A percentile compares a stretch with the other conserved stretches of the same genome.
Conservation (phyloP, 352 stramenopile genomes). For the Globisporangium nunn region DNA sequence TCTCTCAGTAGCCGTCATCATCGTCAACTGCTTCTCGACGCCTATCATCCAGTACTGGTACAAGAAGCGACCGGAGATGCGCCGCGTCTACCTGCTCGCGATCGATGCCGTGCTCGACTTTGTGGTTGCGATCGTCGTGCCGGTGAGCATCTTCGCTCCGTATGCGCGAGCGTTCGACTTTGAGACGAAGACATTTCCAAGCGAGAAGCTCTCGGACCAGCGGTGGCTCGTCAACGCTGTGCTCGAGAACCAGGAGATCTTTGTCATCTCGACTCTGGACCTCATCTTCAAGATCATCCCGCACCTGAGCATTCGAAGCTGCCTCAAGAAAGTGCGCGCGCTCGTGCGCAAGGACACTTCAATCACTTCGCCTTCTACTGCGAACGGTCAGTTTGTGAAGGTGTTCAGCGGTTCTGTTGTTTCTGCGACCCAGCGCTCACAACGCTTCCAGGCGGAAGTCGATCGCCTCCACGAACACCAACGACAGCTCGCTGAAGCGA, state of each 20-base stretch:
- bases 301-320: slow-evolving; percentile 14
- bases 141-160: slow-evolving; percentile 13
- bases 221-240: slow-evolving; percentile 13
- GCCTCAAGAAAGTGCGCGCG: slow-evolving; percentile 11
- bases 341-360: slow-evolving; percentile 15
- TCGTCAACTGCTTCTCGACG: slow-evolving; percentile 18
- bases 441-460: slow-evolving; percentile 10
- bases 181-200: slow-evolving; percentile 2
- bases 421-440: background rate
- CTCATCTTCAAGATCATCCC: slow-evolving; percentile 17
- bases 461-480: slow-evolving; percentile 5
- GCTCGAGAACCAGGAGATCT: slow-evolving; percentile 15
- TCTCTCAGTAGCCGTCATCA: slow-evolving; percentile 29
- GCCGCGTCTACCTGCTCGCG: slow-evolving; percentile 2
- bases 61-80: slow-evolving; percentile 4
- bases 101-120: slow-evolving; percentile 14
- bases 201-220: slow-evolving; percentile 12
- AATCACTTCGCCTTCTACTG: background rate
- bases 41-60: slow-evolving; percentile 9
- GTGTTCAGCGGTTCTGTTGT: background rate
- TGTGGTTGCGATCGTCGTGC: slow-evolving; percentile 8
- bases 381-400: background rate
- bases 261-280: slow-evolving; percentile 13
- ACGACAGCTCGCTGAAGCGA: background rate
- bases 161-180: slow-evolving; percentile 8